Evolutionary conservation across 2,329 filamentous ascomycete genomes (phyloP), one percentile per base, ranked within the genome.

Genomic region (Parafenestella ontariensis): DNA sequence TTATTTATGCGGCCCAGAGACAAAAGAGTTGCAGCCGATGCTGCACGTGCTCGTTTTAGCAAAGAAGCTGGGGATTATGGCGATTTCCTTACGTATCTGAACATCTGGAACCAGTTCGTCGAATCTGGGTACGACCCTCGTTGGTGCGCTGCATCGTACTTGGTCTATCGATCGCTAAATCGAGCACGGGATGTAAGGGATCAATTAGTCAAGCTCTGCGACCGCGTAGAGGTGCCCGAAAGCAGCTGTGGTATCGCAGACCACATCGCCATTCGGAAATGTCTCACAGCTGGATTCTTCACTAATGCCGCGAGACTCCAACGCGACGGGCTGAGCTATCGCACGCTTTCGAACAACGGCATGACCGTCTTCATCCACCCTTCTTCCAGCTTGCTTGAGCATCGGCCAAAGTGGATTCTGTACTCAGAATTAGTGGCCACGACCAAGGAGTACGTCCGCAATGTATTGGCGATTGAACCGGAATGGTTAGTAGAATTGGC

Each of bases 1-100:
- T 84, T 99, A 5, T 99, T 97, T 81, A 96, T 96, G 83, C 85
- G 92, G 0, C 93, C 95, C 18, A 96, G 97, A 73, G 93, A 99
- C 78, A 97, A 98, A 81, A 96, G 96, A 75, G 89, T 97, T 24
- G 91, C 97, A 69, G 95, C 95, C 11, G 94, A 99, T 75, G 91
- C 90, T 58, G 95, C 95, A 0, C 87, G 92, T 13, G 89, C 89
- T 31, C 87, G 94, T 1, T 98, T 98, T 77, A 96, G 92, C 0
- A 82, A 94, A 72, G 91, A 92, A 66, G 92, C 96, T 57, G 93
- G 93, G 31, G 6, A 31, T 6, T 6, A 3, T 7, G 95, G 95
- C 37, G 95, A 99, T 72, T 91, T 96, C 67, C 74, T 95, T 5
- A 92, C 91, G 0, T 84, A 96, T 1, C 85, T 98, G 43, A 96